Evolutionary conservation across 108 stramenopile genomes (phyloP), one percentile per base, ranked within the genome.

Genomic region (Skeletonema marinoi): DNA sequence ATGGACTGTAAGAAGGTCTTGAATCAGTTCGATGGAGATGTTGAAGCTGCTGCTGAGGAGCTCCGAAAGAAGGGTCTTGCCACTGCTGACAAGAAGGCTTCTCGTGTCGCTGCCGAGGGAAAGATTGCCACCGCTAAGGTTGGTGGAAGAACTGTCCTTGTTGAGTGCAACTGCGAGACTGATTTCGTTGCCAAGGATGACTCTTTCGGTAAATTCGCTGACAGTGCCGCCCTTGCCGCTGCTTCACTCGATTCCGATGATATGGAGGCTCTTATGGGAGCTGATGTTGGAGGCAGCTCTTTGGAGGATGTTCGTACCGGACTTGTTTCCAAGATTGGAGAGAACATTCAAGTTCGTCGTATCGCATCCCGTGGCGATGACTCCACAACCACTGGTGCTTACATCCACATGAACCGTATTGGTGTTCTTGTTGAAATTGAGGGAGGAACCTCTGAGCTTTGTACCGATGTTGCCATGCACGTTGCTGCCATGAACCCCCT

Each of bases 1-100:
- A 94, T 94, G 92, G 92, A 93, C 83, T 96, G 93, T 80, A 94
- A 94, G 74, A 94, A 91, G 85, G 88, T 86, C 30, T 78, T 94
- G 29, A 67, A 66, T 25, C 86, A 94, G 72, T 79, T 82, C 35
- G 87, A 94, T 50, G 93, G 95, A 44, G 93, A 96, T 68, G 51
- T 90, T 50, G 87, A 89, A 21, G 89, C 82, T n/a, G 94, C 92
- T 9, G 80, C 82, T 31, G 92, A 92, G 13, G 86, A 79, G 14
- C 75, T 96, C 19, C 90, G 93, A 4, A 88, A 88, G 69, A 88
- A 86, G 78, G 95, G 95, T 41, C 82, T 89, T 33, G 90, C 87
- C 41, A 88, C 90, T 79, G 93, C 93, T 25, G 93, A 89, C 66
- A 94, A 93, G 84, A 94, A 96, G 86, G 89, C 88, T 25, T 83